Evolutionary conservation across 306 rosid species (phyloP).

Genomic region (Lupinus albus): DNA sequence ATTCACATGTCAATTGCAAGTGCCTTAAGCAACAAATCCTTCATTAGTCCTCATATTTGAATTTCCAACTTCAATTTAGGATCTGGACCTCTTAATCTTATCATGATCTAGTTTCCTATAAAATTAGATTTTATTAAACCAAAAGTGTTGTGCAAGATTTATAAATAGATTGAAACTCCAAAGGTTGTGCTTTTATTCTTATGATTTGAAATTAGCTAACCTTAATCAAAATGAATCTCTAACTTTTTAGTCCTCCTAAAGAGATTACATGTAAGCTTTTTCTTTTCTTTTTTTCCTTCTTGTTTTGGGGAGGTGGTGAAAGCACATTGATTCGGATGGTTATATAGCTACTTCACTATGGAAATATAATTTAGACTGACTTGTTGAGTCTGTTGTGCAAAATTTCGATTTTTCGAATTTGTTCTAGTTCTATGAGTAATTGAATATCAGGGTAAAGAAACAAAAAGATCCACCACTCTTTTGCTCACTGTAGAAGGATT

Average conservation of each 20-base stretch:
- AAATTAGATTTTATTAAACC: not conserved
- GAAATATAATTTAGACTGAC: not conserved
- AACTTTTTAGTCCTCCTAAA: not conserved
- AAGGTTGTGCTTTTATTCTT: not conserved
- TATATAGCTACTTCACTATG: not conserved
- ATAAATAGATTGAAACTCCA: conserved; percentile 8
- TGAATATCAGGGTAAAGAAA: not conserved
- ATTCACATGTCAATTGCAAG: not conserved
- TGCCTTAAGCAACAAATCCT: not conserved
- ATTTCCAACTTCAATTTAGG: conserved; percentile 20
- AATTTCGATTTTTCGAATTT: not conserved
- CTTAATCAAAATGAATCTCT: conserved; percentile 10
- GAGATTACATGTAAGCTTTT: not conserved
- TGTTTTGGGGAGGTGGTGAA: not conserved
- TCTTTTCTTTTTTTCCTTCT: not conserved
- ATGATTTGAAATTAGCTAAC: conserved; percentile 5
- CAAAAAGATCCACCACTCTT: not conserved
- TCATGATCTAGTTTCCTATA: conserved; percentile 1
- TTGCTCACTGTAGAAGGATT: conserved; percentile 14
- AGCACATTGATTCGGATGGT: not conserved
- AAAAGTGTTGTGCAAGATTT: not conserved
- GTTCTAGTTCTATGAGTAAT: not conserved
- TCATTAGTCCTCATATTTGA: not conserved
- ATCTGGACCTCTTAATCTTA: not conserved
- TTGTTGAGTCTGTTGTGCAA: not conserved